Percentiles rank a stretch among this genome's conserved stretches.
Evolutionary conservation across 2,329 filamentous ascomycete genomes (phyloP).

Genomic region (Colletotrichum sp.): DNA sequence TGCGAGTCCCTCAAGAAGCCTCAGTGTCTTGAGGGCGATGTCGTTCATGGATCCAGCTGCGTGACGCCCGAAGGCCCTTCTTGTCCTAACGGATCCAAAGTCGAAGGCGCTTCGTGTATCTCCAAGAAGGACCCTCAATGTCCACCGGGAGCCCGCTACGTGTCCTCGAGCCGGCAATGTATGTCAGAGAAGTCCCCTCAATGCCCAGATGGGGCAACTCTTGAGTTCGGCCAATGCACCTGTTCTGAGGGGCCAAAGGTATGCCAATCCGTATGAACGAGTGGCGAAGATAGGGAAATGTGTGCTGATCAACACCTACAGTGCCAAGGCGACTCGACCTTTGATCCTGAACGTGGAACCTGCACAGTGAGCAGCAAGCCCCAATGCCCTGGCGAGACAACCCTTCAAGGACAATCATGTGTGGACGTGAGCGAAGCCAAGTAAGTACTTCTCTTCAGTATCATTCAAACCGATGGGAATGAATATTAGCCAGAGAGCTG

Average conservation of each 20-base stretch:
- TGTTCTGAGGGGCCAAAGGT: not conserved
- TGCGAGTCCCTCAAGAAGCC: not conserved
- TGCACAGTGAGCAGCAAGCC: not conserved
- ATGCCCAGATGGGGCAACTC: not conserved
- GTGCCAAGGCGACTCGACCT: not conserved
- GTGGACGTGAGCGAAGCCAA: not conserved
- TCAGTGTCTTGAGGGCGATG: not conserved
- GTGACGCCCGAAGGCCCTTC: not conserved
- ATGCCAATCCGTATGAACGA: not conserved
- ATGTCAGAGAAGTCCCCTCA: not conserved
- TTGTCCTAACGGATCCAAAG: not conserved
- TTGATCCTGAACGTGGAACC: not conserved
- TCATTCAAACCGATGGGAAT: not conserved
- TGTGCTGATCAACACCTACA: not conserved
- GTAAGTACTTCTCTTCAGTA: not conserved
- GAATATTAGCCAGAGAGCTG: not conserved
- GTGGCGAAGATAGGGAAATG: not conserved
- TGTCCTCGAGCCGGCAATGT: not conserved
- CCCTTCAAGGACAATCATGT: not conserved
- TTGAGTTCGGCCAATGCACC: not conserved
- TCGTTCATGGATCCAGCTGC: not conserved
- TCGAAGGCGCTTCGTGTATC: not conserved
- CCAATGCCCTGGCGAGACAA: not conserved
- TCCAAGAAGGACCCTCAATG: not conserved
- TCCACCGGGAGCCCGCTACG: not conserved